Percentiles rank a stretch among this genome's conserved stretches.
phyloP scores from a whole-genome alignment of 805 yeast species.

The Candida patagonica region DNA sequence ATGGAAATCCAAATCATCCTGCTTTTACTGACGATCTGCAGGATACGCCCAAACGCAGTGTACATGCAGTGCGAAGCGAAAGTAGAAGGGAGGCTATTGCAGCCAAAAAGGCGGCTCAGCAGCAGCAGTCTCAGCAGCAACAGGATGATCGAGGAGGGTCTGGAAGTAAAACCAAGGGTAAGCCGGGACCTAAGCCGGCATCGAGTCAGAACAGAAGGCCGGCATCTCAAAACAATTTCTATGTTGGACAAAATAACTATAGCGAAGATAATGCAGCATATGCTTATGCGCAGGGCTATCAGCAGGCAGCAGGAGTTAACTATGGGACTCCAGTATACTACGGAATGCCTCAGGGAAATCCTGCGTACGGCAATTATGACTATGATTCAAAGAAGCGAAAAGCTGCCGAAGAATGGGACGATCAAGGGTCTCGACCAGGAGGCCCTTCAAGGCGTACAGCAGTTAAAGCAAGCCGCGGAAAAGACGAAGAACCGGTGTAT shows the following conservation, averaged over 20 bases:
- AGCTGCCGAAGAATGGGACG: too few species aligned
- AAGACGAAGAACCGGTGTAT: conserved; percentile 66
- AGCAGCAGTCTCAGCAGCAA: conserved; percentile 15
- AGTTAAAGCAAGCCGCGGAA: not conserved
- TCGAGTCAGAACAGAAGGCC: too few species aligned
- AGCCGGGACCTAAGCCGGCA: not conserved
- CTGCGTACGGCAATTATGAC: too few species aligned
- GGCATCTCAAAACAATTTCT: too few species aligned
- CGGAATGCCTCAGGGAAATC: conserved; percentile 1
- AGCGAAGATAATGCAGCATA: too few species aligned
- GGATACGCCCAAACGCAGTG: conserved; percentile 38
- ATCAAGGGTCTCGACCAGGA: too few species aligned
- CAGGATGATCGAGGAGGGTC: not conserved
- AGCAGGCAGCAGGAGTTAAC: too few species aligned
- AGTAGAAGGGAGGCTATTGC: conserved; percentile 88
- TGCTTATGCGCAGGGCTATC: too few species aligned
- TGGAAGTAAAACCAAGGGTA: not conserved
- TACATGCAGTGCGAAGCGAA: conserved; percentile 73
- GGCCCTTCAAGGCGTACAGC: too few species aligned
- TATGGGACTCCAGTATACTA: too few species aligned
- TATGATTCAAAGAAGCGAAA: too few species aligned
- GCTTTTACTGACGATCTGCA: conserved; percentile 50
- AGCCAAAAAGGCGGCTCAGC: conserved; percentile 57
- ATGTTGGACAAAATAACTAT: too few species aligned
- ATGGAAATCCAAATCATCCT: conserved; percentile 80